Conservation (phyloP, 305 asterid genomes). For the Fraxinus sp. region DNA sequence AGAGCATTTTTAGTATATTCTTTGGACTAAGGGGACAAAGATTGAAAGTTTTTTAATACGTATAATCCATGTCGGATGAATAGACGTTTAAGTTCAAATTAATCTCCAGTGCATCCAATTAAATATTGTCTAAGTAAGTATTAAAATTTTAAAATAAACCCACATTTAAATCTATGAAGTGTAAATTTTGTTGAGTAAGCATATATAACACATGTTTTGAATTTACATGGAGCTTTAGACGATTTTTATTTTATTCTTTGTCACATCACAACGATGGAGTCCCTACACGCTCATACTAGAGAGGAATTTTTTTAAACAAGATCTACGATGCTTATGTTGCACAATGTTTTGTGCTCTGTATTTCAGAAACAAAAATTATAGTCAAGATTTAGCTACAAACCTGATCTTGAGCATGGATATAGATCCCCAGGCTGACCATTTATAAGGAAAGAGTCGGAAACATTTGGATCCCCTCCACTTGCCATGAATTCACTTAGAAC, state of each 20-base stretch:
- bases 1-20: not conserved
- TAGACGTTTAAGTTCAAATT: too few species aligned
- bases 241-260: not conserved
- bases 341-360: not conserved
- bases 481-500: not conserved
- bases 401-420: not conserved
- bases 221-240: not conserved
- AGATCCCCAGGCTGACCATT: not conserved
- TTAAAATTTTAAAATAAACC: too few species aligned
- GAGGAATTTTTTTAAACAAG: not conserved
- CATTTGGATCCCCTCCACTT: not conserved
- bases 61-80: not conserved
- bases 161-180: not conserved
- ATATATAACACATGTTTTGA: not conserved
- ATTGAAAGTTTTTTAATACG: too few species aligned
- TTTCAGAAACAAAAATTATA: not conserved
- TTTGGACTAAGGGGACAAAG: not conserved
- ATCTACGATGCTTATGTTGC: not conserved
- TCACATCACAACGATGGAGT: not conserved
- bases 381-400: not conserved
- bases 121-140: too few species aligned
- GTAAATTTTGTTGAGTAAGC: not conserved
- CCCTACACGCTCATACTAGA: not conserved
- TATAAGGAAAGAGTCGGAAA: not conserved
- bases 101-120: not conserved